These are phyloP conservation scores for Mollisiaceae sp. DNA, from an alignment of 2,329 filamentous ascomycete species.

Conservation along the genomic window DNA sequence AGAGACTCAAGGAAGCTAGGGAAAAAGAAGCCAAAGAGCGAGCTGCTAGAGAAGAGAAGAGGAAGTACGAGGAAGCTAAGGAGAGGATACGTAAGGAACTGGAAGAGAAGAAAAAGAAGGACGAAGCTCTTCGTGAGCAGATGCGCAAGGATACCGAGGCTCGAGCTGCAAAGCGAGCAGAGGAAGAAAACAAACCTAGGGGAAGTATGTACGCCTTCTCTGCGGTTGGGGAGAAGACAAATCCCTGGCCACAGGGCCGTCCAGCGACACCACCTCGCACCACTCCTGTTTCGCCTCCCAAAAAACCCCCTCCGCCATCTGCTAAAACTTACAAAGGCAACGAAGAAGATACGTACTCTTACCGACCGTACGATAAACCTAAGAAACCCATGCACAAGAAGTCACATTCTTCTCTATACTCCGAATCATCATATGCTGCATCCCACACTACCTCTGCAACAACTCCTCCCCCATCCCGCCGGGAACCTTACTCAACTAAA, in stretches of 20 bases:
- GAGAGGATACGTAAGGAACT: conserved; percentile 30
- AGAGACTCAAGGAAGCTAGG: conserved; percentile 54
- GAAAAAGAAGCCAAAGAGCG: conserved; percentile 40
- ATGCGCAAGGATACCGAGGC: conserved; percentile 28
- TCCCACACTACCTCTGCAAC: conserved; percentile 85
- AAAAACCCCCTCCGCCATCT: conserved; percentile 49
- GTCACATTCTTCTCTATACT: conserved; percentile 74
- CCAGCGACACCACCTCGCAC: conserved; percentile 43
- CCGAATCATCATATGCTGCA: conserved; percentile 84
- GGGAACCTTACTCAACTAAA: conserved; percentile 81
- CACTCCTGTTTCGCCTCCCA: conserved; percentile 44
- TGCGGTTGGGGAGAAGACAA: conserved; percentile 70
- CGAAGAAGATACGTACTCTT: conserved; percentile 71
- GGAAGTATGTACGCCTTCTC: conserved; percentile 63
- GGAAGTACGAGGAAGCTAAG: conserved; percentile 24
- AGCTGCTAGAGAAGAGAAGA: conserved; percentile 31
- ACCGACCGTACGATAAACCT: conserved; percentile 76
- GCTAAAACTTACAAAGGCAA: conserved; percentile 64
- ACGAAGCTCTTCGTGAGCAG: conserved; percentile 21
- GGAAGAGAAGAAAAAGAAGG: conserved; percentile 47
- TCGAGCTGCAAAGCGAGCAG: conserved; percentile 24
- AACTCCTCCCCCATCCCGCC: conserved; percentile 79
- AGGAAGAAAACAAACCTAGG: conserved; percentile 38
- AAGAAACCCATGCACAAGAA: conserved; percentile 61
- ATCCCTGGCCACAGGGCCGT: conserved; percentile 70